These are phyloP conservation scores for Neonectria sp. DNA, from an alignment of 2,329 filamentous ascomycete species.

Conservation along the genomic window DNA sequence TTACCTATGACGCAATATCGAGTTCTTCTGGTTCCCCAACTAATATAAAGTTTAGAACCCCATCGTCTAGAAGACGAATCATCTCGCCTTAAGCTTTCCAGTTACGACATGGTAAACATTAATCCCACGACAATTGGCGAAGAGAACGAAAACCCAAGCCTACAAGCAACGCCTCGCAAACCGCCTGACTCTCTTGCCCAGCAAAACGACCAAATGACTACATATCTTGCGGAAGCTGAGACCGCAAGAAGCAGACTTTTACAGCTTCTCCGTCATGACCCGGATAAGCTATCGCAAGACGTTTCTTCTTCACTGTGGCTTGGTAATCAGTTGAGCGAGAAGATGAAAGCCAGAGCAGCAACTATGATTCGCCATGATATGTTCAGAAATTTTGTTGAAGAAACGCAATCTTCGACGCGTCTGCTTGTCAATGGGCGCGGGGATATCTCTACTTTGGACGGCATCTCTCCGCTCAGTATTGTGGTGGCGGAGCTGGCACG, in stretches of 20 bases:
- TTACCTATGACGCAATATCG: too few relatives aligned
- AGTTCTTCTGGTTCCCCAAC: too few relatives aligned
- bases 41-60: too few relatives aligned
- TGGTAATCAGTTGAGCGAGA: neutral
- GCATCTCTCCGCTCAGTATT: slow-evolving; percentile 17
- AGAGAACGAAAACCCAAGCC: too few relatives aligned
- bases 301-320: neutral
- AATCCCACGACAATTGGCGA: too few relatives aligned
- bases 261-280: neutral
- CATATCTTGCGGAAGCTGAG: too few relatives aligned
- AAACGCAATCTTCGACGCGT: neutral
- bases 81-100: too few relatives aligned
- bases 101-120: too few relatives aligned
- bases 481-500: slow-evolving; percentile 15
- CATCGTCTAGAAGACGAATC: too few relatives aligned
- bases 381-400: slow-evolving; percentile 11
- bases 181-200: too few relatives aligned
- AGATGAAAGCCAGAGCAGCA: slow-evolving; percentile 4
- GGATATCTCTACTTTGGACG: slow-evolving; percentile 17
- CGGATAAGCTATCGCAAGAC: neutral
- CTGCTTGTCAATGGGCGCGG: slow-evolving; percentile 24
- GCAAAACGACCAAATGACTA: neutral
- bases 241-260: neutral
- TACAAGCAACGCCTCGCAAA: too few relatives aligned
- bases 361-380: slow-evolving; percentile 2